phyloP scores from a whole-genome alignment of 345 rosid species.

The Citrus sinensis region DNA sequence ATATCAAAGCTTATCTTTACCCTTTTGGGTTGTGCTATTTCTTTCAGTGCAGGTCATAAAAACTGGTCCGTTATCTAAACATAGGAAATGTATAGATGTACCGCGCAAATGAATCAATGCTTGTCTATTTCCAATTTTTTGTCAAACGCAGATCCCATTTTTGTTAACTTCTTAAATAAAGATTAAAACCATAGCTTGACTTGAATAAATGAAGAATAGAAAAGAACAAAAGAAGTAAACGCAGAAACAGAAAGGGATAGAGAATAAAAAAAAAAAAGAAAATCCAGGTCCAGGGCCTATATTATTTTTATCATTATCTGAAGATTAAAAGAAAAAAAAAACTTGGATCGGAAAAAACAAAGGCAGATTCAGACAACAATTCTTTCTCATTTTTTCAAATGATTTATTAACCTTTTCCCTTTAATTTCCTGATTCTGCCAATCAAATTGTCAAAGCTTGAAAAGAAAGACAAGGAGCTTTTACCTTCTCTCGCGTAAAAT shows the following conservation, averaged over 20 bases:
- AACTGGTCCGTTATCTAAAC: too few relatives aligned
- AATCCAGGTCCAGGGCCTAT: neutral
- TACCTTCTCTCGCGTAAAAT: neutral
- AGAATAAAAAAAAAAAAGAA: neutral
- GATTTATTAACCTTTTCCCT: too few relatives aligned
- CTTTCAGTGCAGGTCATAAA: too few relatives aligned
- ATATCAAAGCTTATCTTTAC: neutral
- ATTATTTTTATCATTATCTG: neutral
- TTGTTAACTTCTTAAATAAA: neutral
- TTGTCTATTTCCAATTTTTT: neutral
- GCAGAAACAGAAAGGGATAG: neutral
- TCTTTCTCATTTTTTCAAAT: too few relatives aligned
- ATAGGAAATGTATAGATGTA: neutral
- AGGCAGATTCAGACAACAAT: neutral
- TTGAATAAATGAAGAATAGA: neutral
- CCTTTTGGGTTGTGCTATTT: neutral
- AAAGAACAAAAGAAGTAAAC: neutral
- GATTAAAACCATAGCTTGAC: neutral
- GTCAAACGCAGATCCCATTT: neutral
- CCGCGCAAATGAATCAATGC: neutral
- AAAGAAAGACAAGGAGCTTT: slow-evolving; percentile 4
- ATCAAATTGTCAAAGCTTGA: neutral
- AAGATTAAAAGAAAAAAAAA: neutral
- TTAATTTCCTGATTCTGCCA: slow-evolving; percentile 3
- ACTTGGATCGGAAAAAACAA: neutral